Percentiles rank a stretch among this genome's conserved stretches.
Evolutionary conservation across 2,329 filamentous ascomycete species (phyloP).

Genomic region (Sporothrix pallida): DNA sequence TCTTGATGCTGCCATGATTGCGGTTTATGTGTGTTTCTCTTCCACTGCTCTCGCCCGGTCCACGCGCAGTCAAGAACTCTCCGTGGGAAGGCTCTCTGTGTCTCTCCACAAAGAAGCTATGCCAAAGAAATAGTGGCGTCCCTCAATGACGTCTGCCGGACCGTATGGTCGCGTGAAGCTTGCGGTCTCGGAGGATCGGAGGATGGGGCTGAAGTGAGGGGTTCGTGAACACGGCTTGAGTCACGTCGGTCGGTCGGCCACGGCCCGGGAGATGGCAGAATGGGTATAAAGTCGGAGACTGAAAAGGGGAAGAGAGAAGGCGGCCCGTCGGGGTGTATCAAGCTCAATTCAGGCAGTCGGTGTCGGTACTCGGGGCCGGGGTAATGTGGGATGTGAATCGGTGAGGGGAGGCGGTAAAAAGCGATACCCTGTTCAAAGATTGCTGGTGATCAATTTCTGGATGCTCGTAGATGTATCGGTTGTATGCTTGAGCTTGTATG

Average conservation of each 20-base stretch:
- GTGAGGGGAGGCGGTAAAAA: neutral
- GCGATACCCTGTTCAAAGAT: neutral
- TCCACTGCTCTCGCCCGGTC: neutral
- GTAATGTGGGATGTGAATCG: neutral
- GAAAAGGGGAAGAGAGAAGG: neutral
- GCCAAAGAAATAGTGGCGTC: neutral
- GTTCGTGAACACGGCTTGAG: neutral
- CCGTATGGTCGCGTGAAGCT: neutral
- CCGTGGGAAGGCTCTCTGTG: neutral
- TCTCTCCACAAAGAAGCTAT: neutral
- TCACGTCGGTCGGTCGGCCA: neutral
- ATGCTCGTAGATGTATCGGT: no score
- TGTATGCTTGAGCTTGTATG: neutral
- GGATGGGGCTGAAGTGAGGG: neutral
- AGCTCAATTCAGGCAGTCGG: slow-evolving; percentile 7
- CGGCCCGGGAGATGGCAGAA: neutral
- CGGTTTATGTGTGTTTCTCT: slow-evolving; percentile 40
- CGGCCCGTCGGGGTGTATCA: neutral
- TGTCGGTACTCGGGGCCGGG: neutral
- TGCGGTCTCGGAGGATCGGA: neutral
- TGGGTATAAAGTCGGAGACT: neutral
- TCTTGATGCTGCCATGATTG: slow-evolving; percentile 20
- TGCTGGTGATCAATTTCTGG: no score
- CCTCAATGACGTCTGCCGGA: neutral
- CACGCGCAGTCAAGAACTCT: neutral